A percentile compares a stretch with the other conserved stretches of the same genome.
phyloP scores from a whole-genome alignment of 2,329 filamentous ascomycete genomes.

The Aspergillus clavatus region DNA sequence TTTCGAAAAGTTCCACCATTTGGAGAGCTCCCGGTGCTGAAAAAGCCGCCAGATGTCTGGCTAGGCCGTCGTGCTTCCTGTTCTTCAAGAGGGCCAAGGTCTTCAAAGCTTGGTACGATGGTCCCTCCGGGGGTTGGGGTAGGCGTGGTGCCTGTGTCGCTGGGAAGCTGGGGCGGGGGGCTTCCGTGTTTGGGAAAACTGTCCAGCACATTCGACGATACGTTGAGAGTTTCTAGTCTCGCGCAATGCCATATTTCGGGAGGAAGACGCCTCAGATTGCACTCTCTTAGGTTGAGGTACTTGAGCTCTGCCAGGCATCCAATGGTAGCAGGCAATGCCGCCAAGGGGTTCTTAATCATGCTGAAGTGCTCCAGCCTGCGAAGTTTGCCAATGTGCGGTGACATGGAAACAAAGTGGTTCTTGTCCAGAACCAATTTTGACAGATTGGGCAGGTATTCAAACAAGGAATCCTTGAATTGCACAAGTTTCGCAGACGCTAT shows the following conservation, averaged over 20 bases:
- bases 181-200: slow-evolving; percentile 76
- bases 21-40: slow-evolving; percentile 72
- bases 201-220: slow-evolving; percentile 89
- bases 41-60: slow-evolving; percentile 70
- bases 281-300: slow-evolving; percentile 83
- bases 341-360: slow-evolving; percentile 85
- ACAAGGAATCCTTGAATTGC: slow-evolving; percentile 79
- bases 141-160: slow-evolving; percentile 42
- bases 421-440: slow-evolving; percentile 86
- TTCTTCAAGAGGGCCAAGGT: slow-evolving; percentile 63
- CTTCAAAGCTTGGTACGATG: slow-evolving; percentile 69
- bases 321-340: slow-evolving; percentile 78
- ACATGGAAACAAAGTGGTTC: slow-evolving; percentile 91
- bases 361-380: slow-evolving; percentile 84
- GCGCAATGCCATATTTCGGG: slow-evolving; percentile 95
- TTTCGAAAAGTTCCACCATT: slow-evolving; percentile 58
- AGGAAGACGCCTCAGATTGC: slow-evolving; percentile 84
- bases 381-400: slow-evolving; percentile 76
- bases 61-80: slow-evolving; percentile 69
- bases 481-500: slow-evolving; percentile 87
- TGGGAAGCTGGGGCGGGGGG: slow-evolving; percentile 62
- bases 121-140: slow-evolving; percentile 48
- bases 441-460: slow-evolving; percentile 79
- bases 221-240: slow-evolving; percentile 84
- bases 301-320: slow-evolving; percentile 80